Percentiles rank a stretch among this genome's conserved stretches.
These are phyloP conservation scores for Sphaerostilbella broomeana DNA, from an alignment of 2,329 filamentous ascomycete genomes.

Conservation along the genomic window DNA sequence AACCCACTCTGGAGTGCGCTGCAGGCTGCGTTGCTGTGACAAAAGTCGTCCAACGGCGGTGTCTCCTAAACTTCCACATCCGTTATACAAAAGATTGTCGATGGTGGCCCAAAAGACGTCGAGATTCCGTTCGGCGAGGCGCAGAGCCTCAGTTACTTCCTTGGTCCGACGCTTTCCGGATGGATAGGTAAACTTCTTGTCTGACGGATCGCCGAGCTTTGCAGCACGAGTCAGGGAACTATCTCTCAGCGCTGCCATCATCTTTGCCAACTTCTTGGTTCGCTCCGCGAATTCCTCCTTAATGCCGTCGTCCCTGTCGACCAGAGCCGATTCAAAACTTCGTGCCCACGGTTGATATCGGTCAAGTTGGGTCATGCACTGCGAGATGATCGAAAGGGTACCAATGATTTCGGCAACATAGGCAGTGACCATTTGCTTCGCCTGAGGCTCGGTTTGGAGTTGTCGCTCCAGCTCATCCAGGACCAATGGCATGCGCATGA, in stretches of 20 bases:
- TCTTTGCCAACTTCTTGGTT: no score
- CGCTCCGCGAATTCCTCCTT: no score
- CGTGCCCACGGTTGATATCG: constrained; percentile 43
- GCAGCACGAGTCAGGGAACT: no score
- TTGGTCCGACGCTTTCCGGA: constrained; percentile 38
- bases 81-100: constrained; percentile 13
- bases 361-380: constrained; percentile 39
- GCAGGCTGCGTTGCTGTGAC: constrained; percentile 26
- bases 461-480: constrained; percentile 45
- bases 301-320: no score
- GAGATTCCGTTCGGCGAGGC: constrained; percentile 36
- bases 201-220: constrained; percentile 27
- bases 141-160: constrained; percentile 38
- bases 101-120: constrained; percentile 12
- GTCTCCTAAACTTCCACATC: not conserved
- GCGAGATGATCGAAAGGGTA: constrained; percentile 38
- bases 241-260: no score
- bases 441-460: constrained; percentile 30
- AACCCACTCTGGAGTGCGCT: constrained; percentile 44
- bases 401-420: constrained; percentile 32
- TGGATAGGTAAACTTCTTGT: constrained; percentile 37
- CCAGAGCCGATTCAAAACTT: constrained; percentile 29
- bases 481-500: constrained; percentile 27
- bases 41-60: not conserved
- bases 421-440: constrained; percentile 32